Evolutionary conservation across 768 basidiomycete genomes (phyloP).

Genomic region (Cyclocybe aegerita): DNA sequence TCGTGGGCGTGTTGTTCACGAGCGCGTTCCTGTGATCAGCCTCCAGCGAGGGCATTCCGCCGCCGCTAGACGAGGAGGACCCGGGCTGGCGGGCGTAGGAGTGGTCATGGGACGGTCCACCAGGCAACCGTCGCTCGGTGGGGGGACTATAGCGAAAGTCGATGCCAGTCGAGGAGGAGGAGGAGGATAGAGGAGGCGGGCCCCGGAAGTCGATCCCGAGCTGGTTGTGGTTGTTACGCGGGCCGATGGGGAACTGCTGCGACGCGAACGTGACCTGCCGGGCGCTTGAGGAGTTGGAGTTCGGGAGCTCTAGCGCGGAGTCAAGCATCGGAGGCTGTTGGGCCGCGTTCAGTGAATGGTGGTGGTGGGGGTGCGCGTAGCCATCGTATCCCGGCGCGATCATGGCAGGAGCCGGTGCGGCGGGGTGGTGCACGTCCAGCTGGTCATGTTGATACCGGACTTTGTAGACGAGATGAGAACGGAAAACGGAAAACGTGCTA

Average conservation of each 20-base stretch:
- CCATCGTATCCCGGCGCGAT: constrained; percentile 49
- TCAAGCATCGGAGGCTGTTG: constrained; percentile 53
- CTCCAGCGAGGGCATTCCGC: constrained; percentile 24
- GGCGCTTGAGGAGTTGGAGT: constrained; percentile 32
- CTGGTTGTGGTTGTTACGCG: constrained; percentile 37
- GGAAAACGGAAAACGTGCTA: constrained; percentile 43
- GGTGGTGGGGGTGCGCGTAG: constrained; percentile 37
- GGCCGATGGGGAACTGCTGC: constrained; percentile 38
- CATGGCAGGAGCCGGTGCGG: constrained; percentile 32
- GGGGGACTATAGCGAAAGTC: constrained; percentile 36
- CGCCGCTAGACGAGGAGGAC: constrained; percentile 14
- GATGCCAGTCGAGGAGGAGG: constrained; percentile 30
- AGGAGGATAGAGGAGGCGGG: constrained; percentile 42
- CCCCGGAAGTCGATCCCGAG: constrained; percentile 42
- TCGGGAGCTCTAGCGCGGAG: constrained; percentile 42
- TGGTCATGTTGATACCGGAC: constrained; percentile 62
- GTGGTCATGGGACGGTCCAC: constrained; percentile 45
- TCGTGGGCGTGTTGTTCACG: constrained; percentile 30
- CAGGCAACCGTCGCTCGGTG: constrained; percentile 45
- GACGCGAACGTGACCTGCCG: constrained; percentile 38
- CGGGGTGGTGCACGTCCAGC: constrained; percentile 41
- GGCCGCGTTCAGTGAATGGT: constrained; percentile 5
- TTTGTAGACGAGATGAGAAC: constrained; percentile 52
- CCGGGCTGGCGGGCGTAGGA: constrained; percentile 35
- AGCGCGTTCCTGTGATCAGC: constrained; percentile 27